Evolutionary conservation across 306 rosid genomes (phyloP), one percentile per base, ranked within the genome.

Genomic region (Cucurbita ficifolia): DNA sequence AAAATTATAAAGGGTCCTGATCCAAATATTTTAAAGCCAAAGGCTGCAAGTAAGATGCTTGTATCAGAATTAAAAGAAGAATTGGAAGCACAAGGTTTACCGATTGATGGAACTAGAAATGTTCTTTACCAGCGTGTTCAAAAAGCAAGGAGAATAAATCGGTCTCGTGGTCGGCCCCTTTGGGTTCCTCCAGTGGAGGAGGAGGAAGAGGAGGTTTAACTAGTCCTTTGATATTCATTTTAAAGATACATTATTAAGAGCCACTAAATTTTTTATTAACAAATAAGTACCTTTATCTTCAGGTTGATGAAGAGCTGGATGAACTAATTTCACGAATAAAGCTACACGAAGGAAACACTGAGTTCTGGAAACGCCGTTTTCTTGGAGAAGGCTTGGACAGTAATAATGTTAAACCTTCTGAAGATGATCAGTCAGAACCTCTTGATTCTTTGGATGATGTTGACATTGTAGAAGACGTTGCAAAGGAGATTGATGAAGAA

Each of bases 81-180:
- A 82, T 82, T 90, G 59, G 98, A 94, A 80, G 98, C 96, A 17
- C 98, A 94, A 78, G 96, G 77, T 78, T 84, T 94, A 77, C 97
- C 98, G 46, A 91, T 51, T 54, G 98, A 94, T 79, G 98, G 98
- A 83, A 90, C 92, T 74, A 87, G 97, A 87, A 94, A 91, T 86
- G 88, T 94, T 80, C 98, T 94, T 79, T 94, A 91, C 83, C 98
- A 94, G 84, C 97, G 98, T 40, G 98, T 94, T 77, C 98, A 94
- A 80, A 94, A 94, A 79, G 98, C 98, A 82, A 87, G 98, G 80
- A 89, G 97, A 84, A 94, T 94, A 82, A 94, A 94, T 72, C 89
- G 90, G 70, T 94, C 98, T 76, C 97, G 97, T 53, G 97, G 98
- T 78, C 89, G 97, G 67, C 98, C 98, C 69, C 97, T 94, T 72